Evolutionary conservation across 2,329 filamentous ascomycete species (phyloP), one percentile per base, ranked within the genome.

Genomic region (Sarocladium oryzae): DNA sequence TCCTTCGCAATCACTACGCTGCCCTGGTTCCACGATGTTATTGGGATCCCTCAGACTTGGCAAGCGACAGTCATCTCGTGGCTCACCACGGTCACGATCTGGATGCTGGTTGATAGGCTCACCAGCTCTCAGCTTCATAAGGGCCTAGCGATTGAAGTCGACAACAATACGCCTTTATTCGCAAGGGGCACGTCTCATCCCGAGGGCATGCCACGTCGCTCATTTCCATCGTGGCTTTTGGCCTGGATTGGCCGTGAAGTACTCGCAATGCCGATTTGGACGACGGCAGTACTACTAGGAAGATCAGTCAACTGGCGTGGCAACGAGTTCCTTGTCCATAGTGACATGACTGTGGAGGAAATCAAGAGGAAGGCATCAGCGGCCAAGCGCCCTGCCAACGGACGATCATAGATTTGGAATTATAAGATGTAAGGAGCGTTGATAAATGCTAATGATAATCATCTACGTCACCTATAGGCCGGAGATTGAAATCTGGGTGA

Each of bases 221-320:
- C 16, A 10, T 49, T 49, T 21, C 23, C 43, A 7, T 33, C 49
- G 7, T 99, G 90, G 88, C 62, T 93, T 3, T 64, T 77, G 5
- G 87, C 91, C 0, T 99, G 95, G 93, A 59, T 95, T 0, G 89
- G 87, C 0, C 77, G 93, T 28, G 93, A 99, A 68, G 57, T 81
- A 0, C 73, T 96, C 8, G 91, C 93, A 0, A 72, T 96, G 41
- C 91, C 91, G 0, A 86, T 99, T 53, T 99, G 93, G 93, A 72
- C 82, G 0, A 90, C 86, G 81, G 93, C 93, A 1, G 88, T 96
- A 18, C 81, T 89, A 58, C 85, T 92, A n/a, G 93, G 93, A 0
- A 82, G 86, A 2, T 92, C 84, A 0, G 89, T 99, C 0, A 81
- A 81, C 50, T 99, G 93, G 95, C 76, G 93, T 51, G 92, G 91